Base-by-base conservation (phyloP, 371 early-diverging fungal species). In the Entomophthora muscae region DNA sequence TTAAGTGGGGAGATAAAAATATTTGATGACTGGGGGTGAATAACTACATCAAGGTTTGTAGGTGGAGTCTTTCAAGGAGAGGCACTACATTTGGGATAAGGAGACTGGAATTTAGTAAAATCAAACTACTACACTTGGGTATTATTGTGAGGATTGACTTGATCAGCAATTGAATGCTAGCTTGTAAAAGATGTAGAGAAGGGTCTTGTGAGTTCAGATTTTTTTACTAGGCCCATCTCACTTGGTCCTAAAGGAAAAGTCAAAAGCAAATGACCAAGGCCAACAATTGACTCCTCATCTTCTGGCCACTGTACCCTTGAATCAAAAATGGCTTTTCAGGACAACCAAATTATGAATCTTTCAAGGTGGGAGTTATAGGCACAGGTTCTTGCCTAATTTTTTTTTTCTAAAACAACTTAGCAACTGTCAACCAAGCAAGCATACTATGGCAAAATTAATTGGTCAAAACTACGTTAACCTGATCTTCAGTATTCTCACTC, bases 281-380 rank as follows among this genome's bases (percentile, higher is more conserved):
- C 58, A 21, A 57, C 58, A 12, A 27, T 26, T 1, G 58, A 57
- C 31, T 57, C 58, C 31, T 57, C 58, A 57, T 57, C 58, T 21
- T 57, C 58, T 3, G 1, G 26, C n/a, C 2, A 28, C 29, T 26
- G 58, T 31, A 57, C 10, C 3, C 21, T 57, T 26, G 10, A 21
- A 2, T 21, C 27, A 17, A 2, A 29, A 24, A 21, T 26, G 29
- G 58, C 13, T 7, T 2, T 31, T 57, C 31, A 27, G 26, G 29
- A 21, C 29, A 23, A 7, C 3, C 58, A 12, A 31, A 26, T 21
- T 29, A 13, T n/a, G 23, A 23, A 29, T 57, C 58, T 30, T 31
- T 26, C 29, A 57, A 26, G 1, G 22, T 12, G 21, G 58, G 58
- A 7, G 58, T 57, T 12, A 21, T 26, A 21, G 58, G 58, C 3